A percentile compares a stretch with the other conserved stretches of the same genome.
Evolutionary conservation across 192 early-diverging fungal species (phyloP).

Genomic region (Spinellus fusiger): DNA sequence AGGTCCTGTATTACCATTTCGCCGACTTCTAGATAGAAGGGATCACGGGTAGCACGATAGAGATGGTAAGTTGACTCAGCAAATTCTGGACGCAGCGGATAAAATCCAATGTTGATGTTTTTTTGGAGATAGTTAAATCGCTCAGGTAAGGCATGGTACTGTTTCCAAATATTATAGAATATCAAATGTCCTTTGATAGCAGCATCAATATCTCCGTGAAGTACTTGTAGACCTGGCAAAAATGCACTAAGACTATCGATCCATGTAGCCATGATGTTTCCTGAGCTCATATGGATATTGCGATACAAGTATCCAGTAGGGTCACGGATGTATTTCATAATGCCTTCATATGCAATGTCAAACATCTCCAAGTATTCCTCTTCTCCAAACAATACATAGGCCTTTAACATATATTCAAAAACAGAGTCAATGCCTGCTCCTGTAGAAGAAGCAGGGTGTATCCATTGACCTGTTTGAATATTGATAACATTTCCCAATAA

Average conservation of each 20-base stretch:
- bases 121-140: constrained; percentile 71
- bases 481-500: constrained; percentile 84
- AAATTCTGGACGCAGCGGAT: constrained; percentile 91
- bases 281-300: constrained; percentile 79
- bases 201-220: constrained; percentile 80
- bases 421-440: constrained; percentile 92
- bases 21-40: constrained; percentile 86
- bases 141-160: constrained; percentile 83
- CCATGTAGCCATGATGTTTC: constrained; percentile 64
- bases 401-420: constrained; percentile 90
- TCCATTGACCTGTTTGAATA: constrained; percentile 66
- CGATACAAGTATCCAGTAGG: constrained; percentile 72
- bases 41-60: constrained; percentile 85
- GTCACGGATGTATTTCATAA: constrained; percentile 61
- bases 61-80: constrained; percentile 91
- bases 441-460: constrained; percentile 61
- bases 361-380: constrained; percentile 70
- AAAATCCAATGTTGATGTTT: constrained; percentile 59
- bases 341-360: constrained; percentile 62
- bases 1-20: constrained; percentile 83
- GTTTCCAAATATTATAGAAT: constrained; percentile 83
- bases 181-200: constrained; percentile 80
- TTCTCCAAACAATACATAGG: constrained; percentile 85
- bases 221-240: constrained; percentile 86
- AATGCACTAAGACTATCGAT: constrained; percentile 88